phyloP scores from a whole-genome alignment of 2,329 filamentous ascomycete species.

The Claviceps fusiformis region DNA sequence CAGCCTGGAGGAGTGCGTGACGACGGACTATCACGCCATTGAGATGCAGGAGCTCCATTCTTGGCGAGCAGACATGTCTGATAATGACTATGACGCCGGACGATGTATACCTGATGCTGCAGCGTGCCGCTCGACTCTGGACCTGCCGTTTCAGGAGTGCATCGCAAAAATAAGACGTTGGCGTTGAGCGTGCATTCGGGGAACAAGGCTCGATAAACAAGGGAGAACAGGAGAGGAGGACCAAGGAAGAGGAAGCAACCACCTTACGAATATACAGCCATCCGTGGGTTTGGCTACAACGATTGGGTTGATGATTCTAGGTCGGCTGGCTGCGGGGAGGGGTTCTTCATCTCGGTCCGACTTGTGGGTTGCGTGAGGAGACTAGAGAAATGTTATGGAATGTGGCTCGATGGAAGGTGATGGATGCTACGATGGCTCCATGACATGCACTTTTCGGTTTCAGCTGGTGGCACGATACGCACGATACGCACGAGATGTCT shows the following conservation, averaged over 20 bases:
- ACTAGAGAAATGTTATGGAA: not conserved
- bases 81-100: not conserved
- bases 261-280: too few relatives aligned
- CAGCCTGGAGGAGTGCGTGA: conserved; percentile 9
- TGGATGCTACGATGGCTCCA: not conserved
- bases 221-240: too few relatives aligned
- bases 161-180: not conserved
- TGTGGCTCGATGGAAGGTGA: not conserved
- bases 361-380: not conserved
- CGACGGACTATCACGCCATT: conserved; percentile 11
- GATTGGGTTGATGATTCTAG: not conserved
- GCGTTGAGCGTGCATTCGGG: not conserved
- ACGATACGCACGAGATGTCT: too few relatives aligned
- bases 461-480: not conserved
- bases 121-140: not conserved
- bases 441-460: not conserved
- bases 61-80: not conserved
- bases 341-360: not conserved
- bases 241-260: not conserved
- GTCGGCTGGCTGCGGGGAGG: too few relatives aligned
- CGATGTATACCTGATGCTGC: not conserved
- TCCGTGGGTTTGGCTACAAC: not conserved
- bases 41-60: conserved; percentile 3
- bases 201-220: too few relatives aligned
- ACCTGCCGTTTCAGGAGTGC: conserved; percentile 4